These are phyloP conservation scores for Ilex aquifolium DNA, from an alignment of 257 asterid species.

Conservation along the genomic window DNA sequence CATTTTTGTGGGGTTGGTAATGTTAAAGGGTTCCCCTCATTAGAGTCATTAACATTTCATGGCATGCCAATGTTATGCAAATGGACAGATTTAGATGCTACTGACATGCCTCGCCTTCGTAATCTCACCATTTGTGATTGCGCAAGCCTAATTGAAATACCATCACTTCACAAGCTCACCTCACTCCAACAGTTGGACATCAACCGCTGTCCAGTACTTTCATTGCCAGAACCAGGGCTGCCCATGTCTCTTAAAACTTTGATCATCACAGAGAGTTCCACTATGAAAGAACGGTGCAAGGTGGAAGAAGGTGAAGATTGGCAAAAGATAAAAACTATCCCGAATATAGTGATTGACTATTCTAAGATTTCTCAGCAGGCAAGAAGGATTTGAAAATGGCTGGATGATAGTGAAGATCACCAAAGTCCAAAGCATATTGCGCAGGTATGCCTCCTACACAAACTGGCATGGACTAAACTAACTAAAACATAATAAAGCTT, in stretches of 20 bases:
- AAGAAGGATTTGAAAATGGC: no score
- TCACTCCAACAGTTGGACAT: constrained; percentile 18
- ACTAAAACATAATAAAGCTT: no score
- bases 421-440: no score
- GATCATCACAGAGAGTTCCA: constrained; percentile 25
- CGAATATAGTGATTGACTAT: constrained; percentile 27
- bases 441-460: no score
- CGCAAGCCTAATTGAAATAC: constrained; percentile 23
- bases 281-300: constrained; percentile 31
- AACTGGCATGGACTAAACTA: no score
- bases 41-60: constrained; percentile 21
- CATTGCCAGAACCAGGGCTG: constrained; percentile 27
- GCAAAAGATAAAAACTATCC: constrained; percentile 23
- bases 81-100: constrained; percentile 14
- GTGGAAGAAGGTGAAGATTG: constrained; percentile 36
- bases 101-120: constrained; percentile 24
- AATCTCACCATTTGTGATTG: constrained; percentile 24
- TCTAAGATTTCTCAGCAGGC: no score
- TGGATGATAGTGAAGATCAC: no score
- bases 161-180: constrained; percentile 18
- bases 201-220: constrained; percentile 24
- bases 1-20: constrained; percentile 6
- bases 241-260: constrained; percentile 24
- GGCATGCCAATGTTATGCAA: constrained; percentile 20
- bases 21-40: constrained; percentile 18